Base-by-base conservation (phyloP, 768 basidiomycete genomes). In the Tulasnella sp. region DNA sequence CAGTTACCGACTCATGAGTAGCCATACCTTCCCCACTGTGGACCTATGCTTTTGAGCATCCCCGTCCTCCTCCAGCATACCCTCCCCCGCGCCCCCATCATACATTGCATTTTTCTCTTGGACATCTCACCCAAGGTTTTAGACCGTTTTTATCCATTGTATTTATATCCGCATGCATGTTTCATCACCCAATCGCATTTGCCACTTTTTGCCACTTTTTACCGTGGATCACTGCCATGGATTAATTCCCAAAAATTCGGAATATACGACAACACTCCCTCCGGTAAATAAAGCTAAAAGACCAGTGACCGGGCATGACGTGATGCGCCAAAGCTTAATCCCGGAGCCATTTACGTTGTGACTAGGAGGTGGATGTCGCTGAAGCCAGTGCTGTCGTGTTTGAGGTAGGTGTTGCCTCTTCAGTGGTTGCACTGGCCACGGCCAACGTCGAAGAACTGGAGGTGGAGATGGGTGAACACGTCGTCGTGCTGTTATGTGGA, bases 1-100 rank as follows among this genome's bases (percentile, higher is more conserved):
- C n/a, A 46, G 37, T 26, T 72, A 72, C 39, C 71, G 71, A 37
- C 44, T 72, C 32, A 72, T 72, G 71, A 72, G 71, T 46, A 72
- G 71, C 18, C 61, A 67, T 6, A 67, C 61, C 5, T 67, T 67
- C 61, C 61, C 61, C 61, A 26, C 32, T 13, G 61, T 35, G 16
- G 9, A 67, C 16, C 1, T 35, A 67, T 67, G 61, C 26, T 32
- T 32, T 67, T 67, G 16, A 67, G 26, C 61, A 9, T 1, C n/a
- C 15, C 15, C 55, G 1, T 11, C 29, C 55, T 20, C 55, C 26
- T 23, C 16, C 55, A 13, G 15, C 15, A 18, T 1, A 1, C 20
- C 15, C 20, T 15, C 1, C 48, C 48, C 6, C 48, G 5, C 16
- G 5, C 10, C 48, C 48, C 51, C 20, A 23, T 51, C n/a, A 23